phyloP scores from a whole-genome alignment of 2,329 filamentous ascomycete genomes.

The Stenocarpella maydis region DNA sequence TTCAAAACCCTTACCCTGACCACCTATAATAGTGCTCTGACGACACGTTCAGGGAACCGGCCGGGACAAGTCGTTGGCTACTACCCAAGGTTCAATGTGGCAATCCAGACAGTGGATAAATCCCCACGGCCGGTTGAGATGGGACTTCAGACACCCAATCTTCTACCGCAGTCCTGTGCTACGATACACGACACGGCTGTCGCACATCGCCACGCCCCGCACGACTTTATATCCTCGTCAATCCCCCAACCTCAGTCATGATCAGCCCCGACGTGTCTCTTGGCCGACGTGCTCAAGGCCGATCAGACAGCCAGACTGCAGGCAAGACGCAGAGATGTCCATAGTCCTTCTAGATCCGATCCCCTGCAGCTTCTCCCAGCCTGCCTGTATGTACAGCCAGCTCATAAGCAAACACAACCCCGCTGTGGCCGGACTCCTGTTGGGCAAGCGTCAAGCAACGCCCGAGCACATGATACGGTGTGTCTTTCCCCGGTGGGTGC shows the following conservation, averaged over 20 bases:
- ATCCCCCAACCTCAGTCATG: neutral
- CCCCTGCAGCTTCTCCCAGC: neutral
- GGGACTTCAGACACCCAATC: neutral
- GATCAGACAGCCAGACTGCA: neutral
- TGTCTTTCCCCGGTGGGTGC: constrained; percentile 4
- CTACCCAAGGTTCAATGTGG: too few species aligned
- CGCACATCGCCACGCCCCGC: neutral
- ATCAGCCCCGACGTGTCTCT: neutral
- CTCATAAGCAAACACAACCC: neutral
- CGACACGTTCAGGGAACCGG: neutral
- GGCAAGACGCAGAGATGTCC: neutral
- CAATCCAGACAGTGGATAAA: neutral
- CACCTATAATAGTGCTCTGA: too few species aligned
- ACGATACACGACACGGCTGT: neutral
- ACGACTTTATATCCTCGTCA: neutral
- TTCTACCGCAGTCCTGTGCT: neutral
- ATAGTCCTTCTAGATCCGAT: neutral
- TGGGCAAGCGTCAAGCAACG: neutral
- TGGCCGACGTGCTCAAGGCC: neutral
- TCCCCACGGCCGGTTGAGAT: neutral
- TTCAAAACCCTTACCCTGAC: neutral
- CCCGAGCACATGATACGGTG: neutral
- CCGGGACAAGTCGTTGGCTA: too few species aligned
- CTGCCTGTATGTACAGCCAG: neutral
- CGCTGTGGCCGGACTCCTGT: neutral